These are phyloP conservation scores for Selaginella moellendorffii DNA, from an alignment of 75 land plant genomes.

Conservation along the genomic window DNA sequence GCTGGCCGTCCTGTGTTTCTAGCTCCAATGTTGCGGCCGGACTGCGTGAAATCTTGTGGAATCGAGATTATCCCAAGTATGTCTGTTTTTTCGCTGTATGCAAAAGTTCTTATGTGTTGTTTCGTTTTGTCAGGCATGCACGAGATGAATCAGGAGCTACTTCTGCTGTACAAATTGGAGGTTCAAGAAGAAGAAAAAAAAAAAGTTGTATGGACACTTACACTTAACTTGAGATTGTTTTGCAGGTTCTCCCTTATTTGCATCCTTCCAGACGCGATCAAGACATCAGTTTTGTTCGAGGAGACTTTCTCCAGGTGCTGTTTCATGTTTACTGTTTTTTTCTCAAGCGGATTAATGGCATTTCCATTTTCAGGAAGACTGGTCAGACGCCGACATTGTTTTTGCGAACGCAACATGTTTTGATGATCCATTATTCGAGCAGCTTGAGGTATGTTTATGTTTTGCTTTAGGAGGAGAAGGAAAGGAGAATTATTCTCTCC, in stretches of 20 bases:
- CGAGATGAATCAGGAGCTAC: conserved; percentile 10
- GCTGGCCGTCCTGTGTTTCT: conserved; percentile 13
- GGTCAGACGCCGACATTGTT: conserved; percentile 18
- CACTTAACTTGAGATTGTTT: background rate
- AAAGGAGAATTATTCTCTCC: background rate
- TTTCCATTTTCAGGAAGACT: conserved; percentile 7
- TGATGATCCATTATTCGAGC: conserved; percentile 10
- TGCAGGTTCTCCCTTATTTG: conserved; percentile 8
- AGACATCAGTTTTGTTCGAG: conserved; percentile 7
- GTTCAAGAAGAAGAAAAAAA: background rate
- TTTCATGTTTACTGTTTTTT: background rate
- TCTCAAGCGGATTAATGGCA: no score
- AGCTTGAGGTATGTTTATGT: conserved; percentile 8
- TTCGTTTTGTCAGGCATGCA: conserved; percentile 12
- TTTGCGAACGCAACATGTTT: conserved; percentile 17
- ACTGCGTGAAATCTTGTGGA: conserved; percentile 10
- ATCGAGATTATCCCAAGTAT: conserved; percentile 13
- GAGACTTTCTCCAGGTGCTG: conserved; percentile 14
- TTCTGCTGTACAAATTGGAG: conserved; percentile 13
- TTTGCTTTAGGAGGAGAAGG: background rate
- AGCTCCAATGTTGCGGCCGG: background rate
- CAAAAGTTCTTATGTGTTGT: no score
- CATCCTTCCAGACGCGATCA: conserved; percentile 9
- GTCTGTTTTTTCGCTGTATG: no score
- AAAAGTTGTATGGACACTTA: background rate